These are phyloP conservation scores for Neostapfia colusana DNA, from an alignment of 176 grass and related monocot species.

Conservation along the genomic window DNA sequence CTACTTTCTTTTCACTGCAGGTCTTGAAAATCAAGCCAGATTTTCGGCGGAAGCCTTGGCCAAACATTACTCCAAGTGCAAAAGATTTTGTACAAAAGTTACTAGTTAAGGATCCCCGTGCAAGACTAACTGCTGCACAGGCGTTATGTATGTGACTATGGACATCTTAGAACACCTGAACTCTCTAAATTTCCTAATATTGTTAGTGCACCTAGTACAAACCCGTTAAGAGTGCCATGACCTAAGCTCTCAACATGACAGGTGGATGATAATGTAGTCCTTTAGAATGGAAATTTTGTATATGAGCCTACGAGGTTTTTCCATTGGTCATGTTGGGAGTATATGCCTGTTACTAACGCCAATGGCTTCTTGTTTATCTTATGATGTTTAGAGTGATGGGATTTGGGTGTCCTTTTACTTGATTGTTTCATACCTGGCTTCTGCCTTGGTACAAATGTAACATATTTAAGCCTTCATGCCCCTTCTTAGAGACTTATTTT, in stretches of 20 bases:
- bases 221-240: not conserved
- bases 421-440: slow-evolving; percentile 2
- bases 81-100: slow-evolving; percentile 98
- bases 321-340: not conserved
- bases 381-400: not conserved
- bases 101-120: slow-evolving; percentile 90
- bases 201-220: not conserved
- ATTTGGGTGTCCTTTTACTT: slow-evolving; percentile 27
- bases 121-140: slow-evolving; percentile 93
- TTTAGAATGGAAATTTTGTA: not conserved
- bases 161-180: not conserved
- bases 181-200: slow-evolving; percentile 31
- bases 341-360: slow-evolving; percentile 13
- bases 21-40: slow-evolving; percentile 93
- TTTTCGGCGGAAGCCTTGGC: slow-evolving; percentile 88
- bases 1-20: slow-evolving; percentile 45
- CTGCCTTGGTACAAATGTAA: not conserved
- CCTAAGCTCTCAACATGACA: not conserved
- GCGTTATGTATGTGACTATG: slow-evolving; percentile 87
- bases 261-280: not conserved
- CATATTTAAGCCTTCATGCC: not conserved
- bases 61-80: slow-evolving; percentile 80
- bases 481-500: slow-evolving; percentile 20
- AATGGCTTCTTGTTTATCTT: not conserved
- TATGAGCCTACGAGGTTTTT: not conserved